phyloP scores from a whole-genome alignment of 2,329 filamentous ascomycete species.

The Colletotrichum chlorophyti region DNA sequence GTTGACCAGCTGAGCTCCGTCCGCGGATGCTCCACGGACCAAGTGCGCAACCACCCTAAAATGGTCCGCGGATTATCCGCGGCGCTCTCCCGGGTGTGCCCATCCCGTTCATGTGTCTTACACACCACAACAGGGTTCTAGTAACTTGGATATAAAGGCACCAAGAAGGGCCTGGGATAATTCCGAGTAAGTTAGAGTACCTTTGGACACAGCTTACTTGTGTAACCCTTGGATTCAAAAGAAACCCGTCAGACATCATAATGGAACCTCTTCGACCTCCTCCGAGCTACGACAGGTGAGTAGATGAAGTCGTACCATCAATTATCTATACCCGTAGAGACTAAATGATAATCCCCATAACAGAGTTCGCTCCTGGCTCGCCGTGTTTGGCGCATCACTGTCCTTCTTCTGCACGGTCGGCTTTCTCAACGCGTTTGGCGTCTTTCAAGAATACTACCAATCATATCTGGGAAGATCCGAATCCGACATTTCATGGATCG shows the following conservation, averaged over 20 bases:
- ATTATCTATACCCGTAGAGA: not conserved
- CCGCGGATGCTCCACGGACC: not conserved
- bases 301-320: too few species aligned
- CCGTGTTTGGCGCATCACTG: slow-evolving; percentile 30
- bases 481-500: slow-evolving; percentile 49
- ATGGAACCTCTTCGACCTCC: slow-evolving; percentile 8
- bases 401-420: slow-evolving; percentile 37
- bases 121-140: not conserved
- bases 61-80: slow-evolving; percentile 26
- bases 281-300: slow-evolving; percentile 8
- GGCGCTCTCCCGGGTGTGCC: not conserved
- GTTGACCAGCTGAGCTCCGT: not conserved
- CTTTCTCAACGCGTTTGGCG: slow-evolving; percentile 36
- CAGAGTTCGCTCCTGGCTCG: slow-evolving; percentile 31
- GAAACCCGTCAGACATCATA: not conserved
- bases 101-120: not conserved
- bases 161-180: too few species aligned
- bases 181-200: too few species aligned
- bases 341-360: not conserved
- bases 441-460: slow-evolving; percentile 60
- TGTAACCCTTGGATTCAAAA: not conserved
- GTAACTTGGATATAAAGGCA: too few species aligned
- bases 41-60: rapidly evolving
- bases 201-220: too few species aligned
- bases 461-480: slow-evolving; percentile 33